Evolutionary conservation across 2,329 filamentous ascomycete species (phyloP).

Genomic region (Ilyonectria destructans): DNA sequence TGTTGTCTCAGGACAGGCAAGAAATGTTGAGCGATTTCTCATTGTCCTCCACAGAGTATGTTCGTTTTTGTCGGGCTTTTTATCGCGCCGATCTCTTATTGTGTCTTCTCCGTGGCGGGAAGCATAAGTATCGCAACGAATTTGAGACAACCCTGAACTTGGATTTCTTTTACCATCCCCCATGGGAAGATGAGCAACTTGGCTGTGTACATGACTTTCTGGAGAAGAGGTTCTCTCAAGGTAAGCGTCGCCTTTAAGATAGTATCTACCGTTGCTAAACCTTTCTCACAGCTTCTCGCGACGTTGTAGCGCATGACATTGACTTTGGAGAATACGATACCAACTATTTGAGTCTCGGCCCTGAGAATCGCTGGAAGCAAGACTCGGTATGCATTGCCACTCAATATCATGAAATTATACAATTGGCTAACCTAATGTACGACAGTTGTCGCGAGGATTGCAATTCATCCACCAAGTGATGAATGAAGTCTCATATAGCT

Average conservation of each 20-base stretch:
- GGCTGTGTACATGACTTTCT: background rate
- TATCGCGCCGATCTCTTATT: too few relatives aligned
- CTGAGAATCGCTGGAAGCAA: background rate
- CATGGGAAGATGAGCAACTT: background rate
- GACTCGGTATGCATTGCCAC: background rate
- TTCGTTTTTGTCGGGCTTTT: too few relatives aligned
- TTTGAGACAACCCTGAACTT: too few relatives aligned
- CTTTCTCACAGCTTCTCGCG: background rate
- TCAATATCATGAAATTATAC: background rate
- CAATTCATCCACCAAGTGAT: background rate
- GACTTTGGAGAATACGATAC: background rate
- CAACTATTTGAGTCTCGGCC: background rate
- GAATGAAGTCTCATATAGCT: background rate
- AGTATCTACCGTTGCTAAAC: background rate
- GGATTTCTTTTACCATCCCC: too few relatives aligned
- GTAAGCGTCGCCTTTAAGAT: background rate
- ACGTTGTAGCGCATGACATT: background rate
- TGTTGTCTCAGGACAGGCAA: too few relatives aligned
- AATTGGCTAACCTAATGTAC: background rate
- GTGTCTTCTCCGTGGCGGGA: too few relatives aligned
- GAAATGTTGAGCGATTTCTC: too few relatives aligned
- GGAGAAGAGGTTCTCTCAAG: background rate
- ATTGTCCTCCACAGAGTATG: too few relatives aligned
- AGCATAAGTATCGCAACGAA: too few relatives aligned
- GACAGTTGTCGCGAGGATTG: background rate